Evolutionary conservation across 805 yeast genomes (phyloP), one percentile per base, ranked within the genome.

Genomic region (Sugiyamaella americana): DNA sequence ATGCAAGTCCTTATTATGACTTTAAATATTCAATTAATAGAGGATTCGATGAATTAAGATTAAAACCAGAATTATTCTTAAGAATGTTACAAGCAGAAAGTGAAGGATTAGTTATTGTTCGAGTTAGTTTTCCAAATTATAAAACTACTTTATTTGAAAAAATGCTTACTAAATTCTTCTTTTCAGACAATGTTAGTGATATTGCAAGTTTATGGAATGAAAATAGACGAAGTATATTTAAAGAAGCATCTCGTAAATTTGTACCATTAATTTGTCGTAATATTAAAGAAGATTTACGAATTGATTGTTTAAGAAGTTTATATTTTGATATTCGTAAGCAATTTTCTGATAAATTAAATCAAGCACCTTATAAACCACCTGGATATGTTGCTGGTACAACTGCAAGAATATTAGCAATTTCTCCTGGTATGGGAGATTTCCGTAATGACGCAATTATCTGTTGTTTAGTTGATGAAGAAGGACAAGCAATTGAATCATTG

Each of bases 71-170:
- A 56, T 68, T 84, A 36, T 87, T 84, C 56, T 70, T 93, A 58
- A 77, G 94, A 58, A 93, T 93, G 95, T 67, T 89, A 42, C 89
- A 84, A 59, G 98, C 98, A 2, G 98, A 93, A 62, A 65, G 79
- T 4, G 73, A 78, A 53, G 94, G 95, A 26, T 74, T 85, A 48
- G 74, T 86, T 40, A 77, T 73, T 42, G 74, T 88, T 19, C 76
- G 82, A 37, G 75, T 89, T 32, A 64, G 76, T 69, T 66, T 75
- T 54, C 70, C 79, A 56, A 71, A 65, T 61, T 58, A 68, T 69
- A 51, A 71, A 61, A 52, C 61, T 13, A 53, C 68, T 47, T 45
- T 71, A 51, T 57, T 74, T 63, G 60, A 63, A 40, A 54, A 55
- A 4, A 72, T 72, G 35, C 65, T 72, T 56, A 62, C 70, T 6